phyloP scores from a whole-genome alignment of 495 filamentous ascomycete species.

The Evansstolkia leycettana region DNA sequence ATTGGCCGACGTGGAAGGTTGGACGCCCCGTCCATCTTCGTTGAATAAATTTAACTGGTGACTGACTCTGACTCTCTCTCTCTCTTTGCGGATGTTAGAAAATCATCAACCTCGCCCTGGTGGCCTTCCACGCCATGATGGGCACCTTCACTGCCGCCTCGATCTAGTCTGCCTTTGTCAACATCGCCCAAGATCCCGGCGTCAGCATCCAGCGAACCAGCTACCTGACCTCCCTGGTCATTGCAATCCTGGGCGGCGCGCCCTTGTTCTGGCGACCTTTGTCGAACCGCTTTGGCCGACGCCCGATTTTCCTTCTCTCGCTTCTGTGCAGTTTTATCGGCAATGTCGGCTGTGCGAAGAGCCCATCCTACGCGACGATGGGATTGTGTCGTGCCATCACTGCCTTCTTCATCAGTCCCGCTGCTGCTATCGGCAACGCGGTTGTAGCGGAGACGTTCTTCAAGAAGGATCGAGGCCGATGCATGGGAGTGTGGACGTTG shows the following conservation, averaged over 20 bases:
- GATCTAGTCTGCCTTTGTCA: slow-evolving; percentile 40
- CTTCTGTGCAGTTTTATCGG: slow-evolving; percentile 29
- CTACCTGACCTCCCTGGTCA: slow-evolving; percentile 40
- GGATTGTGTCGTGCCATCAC: slow-evolving; percentile 35
- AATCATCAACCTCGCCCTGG: slow-evolving; percentile 37
- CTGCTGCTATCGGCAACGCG: slow-evolving; percentile 39
- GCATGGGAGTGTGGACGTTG: slow-evolving; percentile 45
- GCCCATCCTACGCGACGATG: slow-evolving; percentile 25
- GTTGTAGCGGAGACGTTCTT: slow-evolving; percentile 43
- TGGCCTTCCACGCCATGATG: slow-evolving; percentile 45
- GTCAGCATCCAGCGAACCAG: slow-evolving; percentile 27
- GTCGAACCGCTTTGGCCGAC: slow-evolving; percentile 43
- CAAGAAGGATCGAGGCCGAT: slow-evolving; percentile 32
- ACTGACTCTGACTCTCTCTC: too few species aligned
- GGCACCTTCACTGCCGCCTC: slow-evolving; percentile 41
- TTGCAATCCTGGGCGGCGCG: slow-evolving; percentile 33
- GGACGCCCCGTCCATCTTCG: too few species aligned
- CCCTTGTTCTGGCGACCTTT: slow-evolving; percentile 43
- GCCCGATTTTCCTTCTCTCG: slow-evolving; percentile 39
- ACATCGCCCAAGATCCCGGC: slow-evolving; percentile 29
- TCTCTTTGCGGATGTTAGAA: slow-evolving; percentile 32
- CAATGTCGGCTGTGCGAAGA: slow-evolving; percentile 34
- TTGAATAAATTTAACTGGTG: too few species aligned
- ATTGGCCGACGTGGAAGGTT: slow-evolving; percentile 46
- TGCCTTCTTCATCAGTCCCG: slow-evolving; percentile 40